A percentile compares a stretch with the other conserved stretches of the same genome.
Conservation (phyloP, 2,329 filamentous ascomycete species). For the Clarireedia monteithiana region DNA sequence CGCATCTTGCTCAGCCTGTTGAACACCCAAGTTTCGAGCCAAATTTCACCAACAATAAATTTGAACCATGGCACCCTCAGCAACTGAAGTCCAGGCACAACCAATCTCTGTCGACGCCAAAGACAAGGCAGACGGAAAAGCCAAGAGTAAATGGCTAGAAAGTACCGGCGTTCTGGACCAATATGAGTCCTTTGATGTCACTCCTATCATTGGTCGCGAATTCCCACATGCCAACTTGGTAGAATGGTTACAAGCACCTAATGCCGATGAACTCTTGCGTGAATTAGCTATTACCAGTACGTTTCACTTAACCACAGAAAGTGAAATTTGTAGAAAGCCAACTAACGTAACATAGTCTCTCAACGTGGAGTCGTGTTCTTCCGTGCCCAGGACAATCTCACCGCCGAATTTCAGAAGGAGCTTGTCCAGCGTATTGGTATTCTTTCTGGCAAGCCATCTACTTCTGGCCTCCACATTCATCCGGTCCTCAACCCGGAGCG, state of each 20-base stretch:
- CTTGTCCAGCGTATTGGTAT: conserved; percentile 52
- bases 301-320: conserved; percentile 7
- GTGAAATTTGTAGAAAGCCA: not conserved
- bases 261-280: conserved; percentile 39
- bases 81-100: conserved; percentile 12
- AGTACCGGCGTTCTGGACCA: conserved; percentile 23
- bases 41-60: not conserved
- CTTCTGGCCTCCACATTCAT: conserved; percentile 53
- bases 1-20: not conserved
- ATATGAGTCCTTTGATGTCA: conserved; percentile 32
- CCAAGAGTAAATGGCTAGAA: conserved; percentile 21
- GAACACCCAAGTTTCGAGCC: not conserved
- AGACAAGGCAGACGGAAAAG: conserved; percentile 6
- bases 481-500: conserved; percentile 47
- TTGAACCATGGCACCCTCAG: conserved; percentile 16
- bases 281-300: conserved; percentile 40
- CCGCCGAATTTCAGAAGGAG: conserved; percentile 57
- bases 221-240: conserved; percentile 35
- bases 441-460: conserved; percentile 46
- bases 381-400: conserved; percentile 52
- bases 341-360: conserved; percentile 42
- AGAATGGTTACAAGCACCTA: conserved; percentile 39
- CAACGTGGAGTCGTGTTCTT: conserved; percentile 65
- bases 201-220: conserved; percentile 40
- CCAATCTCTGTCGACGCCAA: conserved; percentile 2